These are phyloP conservation scores for Hanseniaspora guilliermondii DNA, from an alignment of 805 yeast species.

Conservation along the genomic window DNA sequence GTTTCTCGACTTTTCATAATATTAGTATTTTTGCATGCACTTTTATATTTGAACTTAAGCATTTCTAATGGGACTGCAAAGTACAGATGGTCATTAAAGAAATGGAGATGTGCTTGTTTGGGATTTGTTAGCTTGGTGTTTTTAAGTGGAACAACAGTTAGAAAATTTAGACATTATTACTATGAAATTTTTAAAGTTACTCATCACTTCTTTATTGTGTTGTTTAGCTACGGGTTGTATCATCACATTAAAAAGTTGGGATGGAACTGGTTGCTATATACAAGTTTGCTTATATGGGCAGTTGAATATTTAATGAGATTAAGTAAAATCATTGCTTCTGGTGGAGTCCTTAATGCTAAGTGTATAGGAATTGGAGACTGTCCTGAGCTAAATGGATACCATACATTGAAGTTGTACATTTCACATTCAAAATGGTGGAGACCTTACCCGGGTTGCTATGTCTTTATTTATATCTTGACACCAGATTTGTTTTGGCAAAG, in stretches of 20 bases:
- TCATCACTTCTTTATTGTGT: slow-evolving; percentile 33
- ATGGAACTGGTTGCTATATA: slow-evolving; percentile 32
- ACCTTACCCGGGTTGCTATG: slow-evolving; percentile 35
- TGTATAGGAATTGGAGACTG: slow-evolving; percentile 16
- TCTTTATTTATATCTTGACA: slow-evolving; percentile 36
- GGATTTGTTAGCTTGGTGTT: slow-evolving; percentile 23
- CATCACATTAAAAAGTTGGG: slow-evolving; percentile 36
- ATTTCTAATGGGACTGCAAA: slow-evolving; percentile 27
- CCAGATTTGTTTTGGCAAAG: slow-evolving; percentile 42
- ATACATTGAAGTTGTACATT: slow-evolving; percentile 36
- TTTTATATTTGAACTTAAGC: slow-evolving; percentile 31
- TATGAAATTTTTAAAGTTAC: slow-evolving; percentile 37
- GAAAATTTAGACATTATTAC: slow-evolving; percentile 22
- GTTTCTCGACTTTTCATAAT: slow-evolving; percentile 31
- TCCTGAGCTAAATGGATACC: neutral
- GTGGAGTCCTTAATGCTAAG: slow-evolving; percentile 22
- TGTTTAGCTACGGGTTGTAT: slow-evolving; percentile 36
- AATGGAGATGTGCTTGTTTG: slow-evolving; percentile 35
- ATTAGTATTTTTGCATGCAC: slow-evolving; percentile 31
- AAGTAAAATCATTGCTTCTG: slow-evolving; percentile 24
- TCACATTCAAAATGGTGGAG: slow-evolving; percentile 35
- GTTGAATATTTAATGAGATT: slow-evolving; percentile 32
- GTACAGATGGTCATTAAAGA: slow-evolving; percentile 29
- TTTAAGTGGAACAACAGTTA: slow-evolving; percentile 25
- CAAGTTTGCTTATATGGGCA: slow-evolving; percentile 32